Base-by-base conservation (phyloP, 768 basidiomycete species). In the Cyclocybe cylindracea region DNA sequence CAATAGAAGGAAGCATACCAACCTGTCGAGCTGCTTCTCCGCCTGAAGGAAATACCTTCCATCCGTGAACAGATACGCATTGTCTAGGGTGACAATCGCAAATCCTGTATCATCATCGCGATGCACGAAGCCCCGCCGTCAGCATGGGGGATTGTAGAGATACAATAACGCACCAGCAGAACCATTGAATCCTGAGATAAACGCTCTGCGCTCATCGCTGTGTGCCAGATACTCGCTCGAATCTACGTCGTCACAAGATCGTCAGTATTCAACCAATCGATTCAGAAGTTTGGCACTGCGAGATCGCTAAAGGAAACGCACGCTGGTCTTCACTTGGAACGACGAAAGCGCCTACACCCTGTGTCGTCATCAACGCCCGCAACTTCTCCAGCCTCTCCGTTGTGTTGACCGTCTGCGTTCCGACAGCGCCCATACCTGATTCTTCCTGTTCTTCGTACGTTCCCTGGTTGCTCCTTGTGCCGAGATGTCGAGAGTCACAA, bases 41-140 rank as follows among this genome's bases (percentile, higher is more conserved):
- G 97, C 97, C 70, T 99, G 96, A 32, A 98, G 72, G 63, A 90
- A 97, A 64, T 99, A 99, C 40, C 96, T 74, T 3, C 96, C 97
- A 73, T 99, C 96, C 2, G 96, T 98, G 72, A 96, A 98, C 44
- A 97, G 76, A 55, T 77, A 84, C 0, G 94, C 95, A 4, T 83
- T 73, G 29, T 85, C 74, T 42, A 71, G 63, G 0, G 91, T 90
- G 18, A 96, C 75, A 39, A 95, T 66, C 2, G 92, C 94, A 53
- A 84, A 88, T 40, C 91, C 90, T 87, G 34, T 46, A 11, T 18
- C 18, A 24, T 51, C 16, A 51, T 24, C 24, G 24, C 24, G 24
- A 24, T 24, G 5, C 2, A 24, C 24, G 24, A 24, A 24, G 24
- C 24, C 2, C 24, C 24, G 1, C 24, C 24, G 24, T 24, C 24